Conservation (phyloP, 306 rosid genomes). For the Pterocarpus santalinus region DNA sequence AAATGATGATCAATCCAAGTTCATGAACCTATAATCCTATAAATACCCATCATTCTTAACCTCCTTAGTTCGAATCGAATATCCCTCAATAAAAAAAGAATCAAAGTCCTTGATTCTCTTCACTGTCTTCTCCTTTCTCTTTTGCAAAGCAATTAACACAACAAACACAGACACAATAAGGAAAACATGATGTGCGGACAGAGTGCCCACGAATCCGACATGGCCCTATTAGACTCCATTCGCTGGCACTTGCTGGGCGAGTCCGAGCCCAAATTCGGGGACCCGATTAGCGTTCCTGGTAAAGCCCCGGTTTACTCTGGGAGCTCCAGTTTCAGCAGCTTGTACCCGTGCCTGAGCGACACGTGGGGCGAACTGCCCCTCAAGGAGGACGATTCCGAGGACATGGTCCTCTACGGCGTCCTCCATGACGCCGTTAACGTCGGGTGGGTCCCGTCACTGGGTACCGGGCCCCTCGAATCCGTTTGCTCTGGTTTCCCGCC, state of each 20-base stretch:
- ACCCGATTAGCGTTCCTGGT: constrained; percentile 42
- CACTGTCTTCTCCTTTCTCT: neutral
- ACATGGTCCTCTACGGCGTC: constrained; percentile 82
- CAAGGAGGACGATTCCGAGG: constrained; percentile 88
- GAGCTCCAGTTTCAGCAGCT: constrained; percentile 76
- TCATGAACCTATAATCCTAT: constrained; percentile 71
- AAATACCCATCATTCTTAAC: constrained; percentile 31
- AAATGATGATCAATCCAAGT: constrained; percentile 24
- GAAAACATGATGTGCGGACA: constrained; percentile 49
- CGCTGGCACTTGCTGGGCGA: constrained; percentile 81
- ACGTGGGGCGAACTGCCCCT: constrained; percentile 89
- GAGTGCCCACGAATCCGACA: constrained; percentile 56
- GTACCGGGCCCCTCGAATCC: constrained; percentile 45
- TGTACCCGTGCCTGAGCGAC: constrained; percentile 74
- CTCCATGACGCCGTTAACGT: constrained; percentile 78
- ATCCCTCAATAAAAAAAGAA: too few relatives aligned
- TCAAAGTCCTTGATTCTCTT: neutral
- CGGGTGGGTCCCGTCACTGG: constrained; percentile 89
- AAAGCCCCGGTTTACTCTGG: constrained; percentile 56
- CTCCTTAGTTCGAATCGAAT: constrained; percentile 5
- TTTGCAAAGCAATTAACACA: neutral
- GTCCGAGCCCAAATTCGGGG: constrained; percentile 46
- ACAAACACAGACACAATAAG: neutral
- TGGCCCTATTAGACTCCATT: constrained; percentile 64
- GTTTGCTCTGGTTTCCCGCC: constrained; percentile 26